Base-by-base conservation (phyloP, 768 basidiomycete species). In the Lactarius evosmus region DNA sequence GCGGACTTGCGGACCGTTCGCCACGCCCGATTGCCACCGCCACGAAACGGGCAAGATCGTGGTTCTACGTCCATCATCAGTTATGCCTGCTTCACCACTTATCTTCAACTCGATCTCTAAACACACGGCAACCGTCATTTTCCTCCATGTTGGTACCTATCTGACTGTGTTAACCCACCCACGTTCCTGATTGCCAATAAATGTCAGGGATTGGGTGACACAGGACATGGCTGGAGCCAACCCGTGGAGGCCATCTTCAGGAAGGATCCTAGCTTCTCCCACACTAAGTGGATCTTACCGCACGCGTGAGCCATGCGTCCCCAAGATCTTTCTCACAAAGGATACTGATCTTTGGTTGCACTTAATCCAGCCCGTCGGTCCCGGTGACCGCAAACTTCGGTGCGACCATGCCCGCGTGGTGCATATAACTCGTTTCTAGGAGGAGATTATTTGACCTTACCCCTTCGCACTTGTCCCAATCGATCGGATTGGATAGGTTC, bases 261-360 rank as follows among this genome's bases (percentile, higher is more conserved):
- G 66, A 56, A 58, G 1, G 81, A 86, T 65, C 72, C 80, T 38
- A 78, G 72, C 11, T 77, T 94, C 34, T 78, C 81, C 14, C 88
- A 95, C 71, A 78, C 95, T 64, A 95, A 95, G 79, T 98, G 93
- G 91, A 77, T 97, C 51, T 78, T 97, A 29, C 93, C 93, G 22
- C 86, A 92, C 74, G 87, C 90, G 81, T 89, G 78, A 77, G 85
- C 78, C 63, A 56, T 57, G 4, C 56, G 58, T 29, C 59, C 58
- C 29, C 49, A 58, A 64, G 69, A 16, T 66, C 14, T 34, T 51
- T 16, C 27, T 38, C 50, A 38, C 27, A 46, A 17, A 16, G 7
- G 2, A 3, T 30, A 34, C 60, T 55, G 11, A 56, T 61, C 34
- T 19, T 27, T 41, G 40, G n/a, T 32, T 0, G 4, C 27, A 22